Evolutionary conservation across 768 basidiomycete genomes (phyloP).

Genomic region (Dioszegia hungarica): DNA sequence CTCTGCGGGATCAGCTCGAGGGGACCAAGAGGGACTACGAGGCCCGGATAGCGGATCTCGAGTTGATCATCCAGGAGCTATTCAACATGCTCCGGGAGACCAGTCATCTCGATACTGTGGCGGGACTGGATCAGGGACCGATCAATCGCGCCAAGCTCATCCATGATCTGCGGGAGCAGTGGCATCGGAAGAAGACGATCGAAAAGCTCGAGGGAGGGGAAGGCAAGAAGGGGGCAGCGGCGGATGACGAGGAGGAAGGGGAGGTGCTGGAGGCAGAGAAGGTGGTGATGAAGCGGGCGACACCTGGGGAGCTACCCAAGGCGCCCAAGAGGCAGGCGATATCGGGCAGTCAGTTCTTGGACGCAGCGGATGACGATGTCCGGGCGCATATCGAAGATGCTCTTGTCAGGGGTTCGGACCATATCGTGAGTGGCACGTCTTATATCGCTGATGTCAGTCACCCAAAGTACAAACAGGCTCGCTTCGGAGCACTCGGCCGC

Average conservation of each 20-base stretch:
- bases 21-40: slow-evolving; percentile 74
- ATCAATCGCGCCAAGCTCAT: slow-evolving; percentile 81
- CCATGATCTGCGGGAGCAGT: slow-evolving; percentile 50
- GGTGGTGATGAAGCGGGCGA: slow-evolving; percentile 20
- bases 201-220: slow-evolving; percentile 34
- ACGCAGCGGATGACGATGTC: slow-evolving; percentile 53
- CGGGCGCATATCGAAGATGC: slow-evolving; percentile 84
- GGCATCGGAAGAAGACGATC: slow-evolving; percentile 45
- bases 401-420: slow-evolving; percentile 59
- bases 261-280: slow-evolving; percentile 45
- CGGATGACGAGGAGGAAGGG: slow-evolving; percentile 44
- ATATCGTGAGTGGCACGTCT: slow-evolving; percentile 46
- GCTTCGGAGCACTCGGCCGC: slow-evolving; percentile 19
- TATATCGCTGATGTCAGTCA: slow-evolving; percentile 18
- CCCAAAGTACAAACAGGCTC: slow-evolving; percentile 13
- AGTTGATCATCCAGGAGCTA: slow-evolving; percentile 85
- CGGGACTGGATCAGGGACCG: slow-evolving; percentile 58
- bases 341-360: slow-evolving; percentile 48
- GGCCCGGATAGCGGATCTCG: slow-evolving; percentile 78
- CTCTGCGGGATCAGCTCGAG: slow-evolving; percentile 71
- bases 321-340: slow-evolving; percentile 35
- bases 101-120: slow-evolving; percentile 64
- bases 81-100: slow-evolving; percentile 90
- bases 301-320: slow-evolving; percentile 24
- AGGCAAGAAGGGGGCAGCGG: slow-evolving; percentile 12